Conservation (phyloP, 345 rosid species). For the Ailanthus altissimus region DNA sequence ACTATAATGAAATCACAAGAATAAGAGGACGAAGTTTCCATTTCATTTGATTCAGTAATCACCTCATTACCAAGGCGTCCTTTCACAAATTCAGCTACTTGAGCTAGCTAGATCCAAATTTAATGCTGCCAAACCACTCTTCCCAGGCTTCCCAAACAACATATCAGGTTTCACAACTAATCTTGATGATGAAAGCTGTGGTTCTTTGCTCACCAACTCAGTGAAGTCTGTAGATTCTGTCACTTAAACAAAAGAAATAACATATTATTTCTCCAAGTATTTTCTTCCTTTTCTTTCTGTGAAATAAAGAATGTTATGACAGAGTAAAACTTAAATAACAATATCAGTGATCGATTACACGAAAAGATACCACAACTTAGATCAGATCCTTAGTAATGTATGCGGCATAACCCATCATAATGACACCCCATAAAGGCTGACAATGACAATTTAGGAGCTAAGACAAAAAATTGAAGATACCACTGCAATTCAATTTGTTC, state of each 20-base stretch:
- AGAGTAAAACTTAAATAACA: not conserved
- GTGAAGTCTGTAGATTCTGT: slow-evolving; percentile 77
- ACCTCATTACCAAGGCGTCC: slow-evolving; percentile 87
- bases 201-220: slow-evolving; percentile 68
- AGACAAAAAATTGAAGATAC: not conserved
- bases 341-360: not conserved
- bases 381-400: not conserved
- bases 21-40: not conserved
- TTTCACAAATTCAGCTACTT: slow-evolving; percentile 95
- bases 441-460: not conserved
- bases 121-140: slow-evolving; percentile 91
- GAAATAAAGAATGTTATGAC: not conserved
- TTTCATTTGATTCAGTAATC: slow-evolving; percentile 15
- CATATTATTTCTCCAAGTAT: not conserved
- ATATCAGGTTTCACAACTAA: slow-evolving; percentile 98
- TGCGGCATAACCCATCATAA: not conserved
- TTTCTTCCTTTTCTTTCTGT: not conserved
- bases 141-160: slow-evolving; percentile 96
- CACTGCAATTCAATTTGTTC: not conserved
- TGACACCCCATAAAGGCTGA: no score
- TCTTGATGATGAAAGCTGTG: slow-evolving; percentile 86
- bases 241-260: slow-evolving; percentile 48
- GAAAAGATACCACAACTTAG: slow-evolving; percentile 7
- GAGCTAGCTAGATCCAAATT: slow-evolving; percentile 95
- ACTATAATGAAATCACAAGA: slow-evolving; percentile 10